Evolutionary conservation across 225 moss, liverwort and hornwort species (phyloP), one percentile per base, ranked within the genome.

Genomic region (Neckera pumila): DNA sequence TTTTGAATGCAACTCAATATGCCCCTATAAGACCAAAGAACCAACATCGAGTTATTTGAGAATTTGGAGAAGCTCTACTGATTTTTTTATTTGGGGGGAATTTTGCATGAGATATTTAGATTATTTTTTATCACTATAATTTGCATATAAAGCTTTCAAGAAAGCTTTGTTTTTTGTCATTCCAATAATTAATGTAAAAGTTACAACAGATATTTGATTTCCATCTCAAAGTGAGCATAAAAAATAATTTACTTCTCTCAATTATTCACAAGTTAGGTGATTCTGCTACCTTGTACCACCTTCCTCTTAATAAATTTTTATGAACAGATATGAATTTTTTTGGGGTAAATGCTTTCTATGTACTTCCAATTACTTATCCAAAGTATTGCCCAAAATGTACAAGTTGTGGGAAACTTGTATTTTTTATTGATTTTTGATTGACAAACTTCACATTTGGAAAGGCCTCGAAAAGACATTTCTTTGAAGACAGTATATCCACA

Each of bases 21-120:
- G 23, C 42, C 4, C 2, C 6, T 5, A 15, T 0, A 16, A 43
- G 10, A 43, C 6, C 3, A 17, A 43, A 0, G 10, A 28, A 16
- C 3, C 72, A 43, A 27, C 27, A 43, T 43, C 15, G 6, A 27
- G 4, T 43, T 42, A 26, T 71, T 42, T 42, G 16, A 42, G 2
- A 71, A 72, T 16, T 43, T 2, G 0, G 3, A 0, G 1, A 43
- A 43, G 9, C 16, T 71, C 9, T 6, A 71, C 1, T 42, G 1
- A 14, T 42, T 71, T 71, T 26, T 0, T 2, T 6, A 26, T 42
- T 8, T 25, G 14, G 14, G 2, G 42, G 25, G 11, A 26, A 3
- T 71, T 26, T 42, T 26, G 15, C 26, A 26, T 71, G 42, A 42
- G 2, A 42, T 42, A 42, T 42, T 71, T 2, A 42, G 3, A 26